Percentiles rank a stretch among this genome's conserved stretches.
Evolutionary conservation across 2,329 filamentous ascomycete species (phyloP).

Genomic region (Exserohilum rostratum): DNA sequence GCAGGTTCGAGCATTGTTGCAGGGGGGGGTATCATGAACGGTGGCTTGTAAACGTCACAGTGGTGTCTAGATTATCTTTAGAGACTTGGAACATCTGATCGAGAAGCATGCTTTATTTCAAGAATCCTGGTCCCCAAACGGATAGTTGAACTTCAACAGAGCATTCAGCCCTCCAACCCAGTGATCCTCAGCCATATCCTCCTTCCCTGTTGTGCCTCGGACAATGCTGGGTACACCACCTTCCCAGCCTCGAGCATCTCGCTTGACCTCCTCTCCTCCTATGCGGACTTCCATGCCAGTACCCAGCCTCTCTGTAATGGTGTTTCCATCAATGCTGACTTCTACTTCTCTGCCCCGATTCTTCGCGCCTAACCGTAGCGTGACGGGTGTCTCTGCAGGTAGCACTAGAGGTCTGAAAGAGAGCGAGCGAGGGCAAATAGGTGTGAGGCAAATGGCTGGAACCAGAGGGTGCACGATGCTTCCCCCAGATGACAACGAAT

Average conservation of each 20-base stretch:
- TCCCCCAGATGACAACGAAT: constrained; percentile 90
- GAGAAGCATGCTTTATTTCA: too few relatives aligned
- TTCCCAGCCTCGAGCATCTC: constrained; percentile 59
- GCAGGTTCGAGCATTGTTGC: too few relatives aligned
- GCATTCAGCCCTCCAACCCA: constrained; percentile 97
- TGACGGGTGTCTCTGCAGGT: constrained; percentile 83
- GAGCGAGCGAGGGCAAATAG: constrained; percentile 89
- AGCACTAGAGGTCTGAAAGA: constrained; percentile 91
- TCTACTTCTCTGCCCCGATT: constrained; percentile 58
- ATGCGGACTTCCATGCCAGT: constrained; percentile 76
- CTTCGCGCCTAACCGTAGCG: constrained; percentile 74
- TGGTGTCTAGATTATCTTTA: too few relatives aligned
- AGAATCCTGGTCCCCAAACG: constrained; percentile 70
- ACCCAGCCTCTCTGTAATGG: constrained; percentile 51
- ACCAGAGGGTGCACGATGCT: constrained; percentile 95
- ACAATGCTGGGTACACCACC: constrained; percentile 94
- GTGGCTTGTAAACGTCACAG: too few relatives aligned
- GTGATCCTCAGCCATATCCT: constrained; percentile 73
- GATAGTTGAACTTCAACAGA: constrained; percentile 95
- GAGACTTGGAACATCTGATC: too few relatives aligned
- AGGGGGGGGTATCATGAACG: too few relatives aligned
- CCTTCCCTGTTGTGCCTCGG: constrained; percentile 56
- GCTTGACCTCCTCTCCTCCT: constrained; percentile 77
- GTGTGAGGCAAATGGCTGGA: constrained; percentile 84
- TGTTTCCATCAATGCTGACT: constrained; percentile 57